A percentile compares a stretch with the other conserved stretches of the same genome.
Conservation (phyloP, 768 basidiomycete species). For the Pluteus cervinus region DNA sequence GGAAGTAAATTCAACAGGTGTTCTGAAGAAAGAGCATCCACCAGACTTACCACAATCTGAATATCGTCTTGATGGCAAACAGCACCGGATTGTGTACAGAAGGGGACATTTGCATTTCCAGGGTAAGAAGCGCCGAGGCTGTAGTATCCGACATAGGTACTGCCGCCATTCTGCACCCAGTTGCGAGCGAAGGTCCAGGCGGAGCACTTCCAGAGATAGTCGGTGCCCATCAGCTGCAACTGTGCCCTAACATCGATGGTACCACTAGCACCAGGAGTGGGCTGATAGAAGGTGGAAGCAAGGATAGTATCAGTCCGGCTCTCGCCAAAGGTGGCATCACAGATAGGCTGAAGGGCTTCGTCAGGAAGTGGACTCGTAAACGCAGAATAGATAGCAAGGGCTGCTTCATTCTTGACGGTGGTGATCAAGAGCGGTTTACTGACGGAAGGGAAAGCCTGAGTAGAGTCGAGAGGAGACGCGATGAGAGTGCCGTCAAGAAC, state of each 20-base stretch:
- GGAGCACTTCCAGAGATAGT: conserved; percentile 66
- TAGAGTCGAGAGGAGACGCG: conserved; percentile 58
- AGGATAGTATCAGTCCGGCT: conserved; percentile 37
- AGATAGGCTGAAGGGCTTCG: conserved; percentile 29
- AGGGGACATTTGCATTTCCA: conserved; percentile 48
- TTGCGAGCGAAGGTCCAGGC: conserved; percentile 65
- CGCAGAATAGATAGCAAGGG: conserved; percentile 44
- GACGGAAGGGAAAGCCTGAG: conserved; percentile 50
- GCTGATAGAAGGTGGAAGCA: conserved; percentile 41
- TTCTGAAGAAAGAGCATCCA: conserved; percentile 3
- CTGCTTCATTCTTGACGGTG: conserved; percentile 70
- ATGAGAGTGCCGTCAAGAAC: conserved; percentile 65
- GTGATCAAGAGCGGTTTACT: conserved; percentile 68
- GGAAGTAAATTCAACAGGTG: conserved; percentile 6
- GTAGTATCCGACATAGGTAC: conserved; percentile 62
- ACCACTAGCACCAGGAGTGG: conserved; percentile 20
- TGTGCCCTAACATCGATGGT: conserved; percentile 48
- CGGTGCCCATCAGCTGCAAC: conserved; percentile 56
- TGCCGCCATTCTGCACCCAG: conserved; percentile 61
- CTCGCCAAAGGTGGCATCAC: conserved; percentile 40
- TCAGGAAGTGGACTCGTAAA: conserved; percentile 34
- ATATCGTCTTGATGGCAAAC: conserved; percentile 86
- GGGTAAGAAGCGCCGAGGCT: conserved; percentile 67
- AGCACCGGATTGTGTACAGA: conserved; percentile 48
- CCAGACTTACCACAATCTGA: conserved; percentile 56